Conservation (phyloP, 208 protist genomes). For the Leptomonas seymouri region DNA sequence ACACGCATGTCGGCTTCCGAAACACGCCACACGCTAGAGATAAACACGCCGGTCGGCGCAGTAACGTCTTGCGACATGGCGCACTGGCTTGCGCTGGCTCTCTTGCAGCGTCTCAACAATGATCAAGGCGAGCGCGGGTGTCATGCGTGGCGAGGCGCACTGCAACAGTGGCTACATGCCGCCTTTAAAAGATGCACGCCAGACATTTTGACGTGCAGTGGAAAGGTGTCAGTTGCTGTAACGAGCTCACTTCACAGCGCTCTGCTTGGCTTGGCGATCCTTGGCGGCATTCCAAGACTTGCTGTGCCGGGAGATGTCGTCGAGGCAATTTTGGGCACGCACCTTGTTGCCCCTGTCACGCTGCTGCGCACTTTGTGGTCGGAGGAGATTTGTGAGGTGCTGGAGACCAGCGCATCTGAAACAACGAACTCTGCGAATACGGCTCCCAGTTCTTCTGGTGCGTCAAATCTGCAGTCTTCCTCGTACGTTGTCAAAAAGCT, state of each 20-base stretch:
- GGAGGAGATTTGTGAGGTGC: conserved; percentile 74
- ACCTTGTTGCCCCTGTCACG: conserved; percentile 39
- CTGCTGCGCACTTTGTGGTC: conserved; percentile 57
- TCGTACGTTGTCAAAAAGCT: conserved; percentile 25
- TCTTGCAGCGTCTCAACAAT: conserved; percentile 78
- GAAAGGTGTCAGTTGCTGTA: not conserved
- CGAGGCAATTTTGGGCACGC: conserved; percentile 46
- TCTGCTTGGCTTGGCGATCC: conserved; percentile 66
- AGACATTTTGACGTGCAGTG: not conserved
- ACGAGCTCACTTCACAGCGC: conserved; percentile 29
- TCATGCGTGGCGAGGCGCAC: conserved; percentile 56
- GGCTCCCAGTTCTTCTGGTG: not conserved
- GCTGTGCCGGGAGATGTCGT: conserved; percentile 77
- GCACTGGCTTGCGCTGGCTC: conserved; percentile 66
- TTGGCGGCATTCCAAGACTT: conserved; percentile 57
- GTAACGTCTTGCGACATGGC: conserved; percentile 36
- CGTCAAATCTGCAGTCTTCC: not conserved
- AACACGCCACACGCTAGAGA: conserved; percentile 31
- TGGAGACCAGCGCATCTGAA: conserved; percentile 42
- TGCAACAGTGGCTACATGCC: conserved; percentile 69
- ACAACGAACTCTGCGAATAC: conserved; percentile 5
- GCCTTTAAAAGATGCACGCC: conserved; percentile 28
- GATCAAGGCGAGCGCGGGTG: conserved; percentile 13
- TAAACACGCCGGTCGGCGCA: conserved; percentile 2
- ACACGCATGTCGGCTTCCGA: conserved; percentile 32